Conservation (phyloP, 176 grass and related monocot genomes). For the Bothriochloa decipiens region DNA sequence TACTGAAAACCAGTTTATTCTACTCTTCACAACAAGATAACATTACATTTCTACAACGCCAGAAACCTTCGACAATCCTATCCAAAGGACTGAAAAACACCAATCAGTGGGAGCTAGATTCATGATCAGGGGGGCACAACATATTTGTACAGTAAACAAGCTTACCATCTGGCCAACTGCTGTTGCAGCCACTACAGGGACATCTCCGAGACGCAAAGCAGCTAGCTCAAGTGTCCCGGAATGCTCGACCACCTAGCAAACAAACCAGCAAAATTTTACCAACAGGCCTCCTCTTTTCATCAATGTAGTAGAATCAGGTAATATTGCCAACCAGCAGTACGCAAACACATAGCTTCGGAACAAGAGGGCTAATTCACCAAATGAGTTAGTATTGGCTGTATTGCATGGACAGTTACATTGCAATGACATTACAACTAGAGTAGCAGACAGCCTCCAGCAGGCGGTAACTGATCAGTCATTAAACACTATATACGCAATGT, state of each 20-base stretch:
- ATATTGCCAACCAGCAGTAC: too few species aligned
- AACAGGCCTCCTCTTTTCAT: not conserved
- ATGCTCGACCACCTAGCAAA: constrained; percentile 71
- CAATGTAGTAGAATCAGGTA: not conserved
- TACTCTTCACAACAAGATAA: not conserved
- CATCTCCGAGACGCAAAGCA: constrained; percentile 43
- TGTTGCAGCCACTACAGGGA: constrained; percentile 54
- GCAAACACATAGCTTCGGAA: too few species aligned
- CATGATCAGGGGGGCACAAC: not conserved
- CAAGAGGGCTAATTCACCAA: too few species aligned
- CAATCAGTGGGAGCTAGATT: not conserved
- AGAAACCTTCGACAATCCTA: not conserved
- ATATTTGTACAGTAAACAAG: not conserved
- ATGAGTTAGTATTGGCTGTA: too few species aligned
- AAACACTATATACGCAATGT: not conserved
- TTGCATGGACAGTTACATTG: not conserved
- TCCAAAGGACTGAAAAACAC: not conserved
- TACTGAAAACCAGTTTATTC: constrained; percentile 6
- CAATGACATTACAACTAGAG: not conserved
- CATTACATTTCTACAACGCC: not conserved
- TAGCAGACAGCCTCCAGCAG: too few species aligned
- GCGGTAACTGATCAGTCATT: not conserved
- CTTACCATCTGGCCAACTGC: constrained; percentile 71
- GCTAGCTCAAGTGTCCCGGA: constrained; percentile 64
- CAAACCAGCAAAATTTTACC: constrained; percentile 28